Base-by-base conservation (phyloP, 2,329 filamentous ascomycete species). In the Didymella keratinophila region DNA sequence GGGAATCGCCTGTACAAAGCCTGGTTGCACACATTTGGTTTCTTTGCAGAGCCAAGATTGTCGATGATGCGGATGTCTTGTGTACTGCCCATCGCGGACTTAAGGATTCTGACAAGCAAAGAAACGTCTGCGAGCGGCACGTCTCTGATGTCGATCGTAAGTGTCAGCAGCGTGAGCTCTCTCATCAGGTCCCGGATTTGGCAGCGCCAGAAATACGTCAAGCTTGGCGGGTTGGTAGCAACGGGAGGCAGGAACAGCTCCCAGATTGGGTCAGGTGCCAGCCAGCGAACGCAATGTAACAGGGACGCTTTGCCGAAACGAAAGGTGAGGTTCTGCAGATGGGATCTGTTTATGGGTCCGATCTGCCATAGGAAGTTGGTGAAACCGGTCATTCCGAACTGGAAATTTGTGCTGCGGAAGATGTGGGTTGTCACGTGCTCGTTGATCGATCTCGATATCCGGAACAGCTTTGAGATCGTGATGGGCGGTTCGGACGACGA, bases 161-260 rank as follows among this genome's bases (percentile, higher is more conserved):
- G 61, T 0, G 62, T 65, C 34, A 50, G 37, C 0, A 75, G 60
- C 32, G 69, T 56, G 12, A 75, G 47, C 18, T 74, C 71, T 12
- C 60, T 57, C 12, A 62, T 63, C 3, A 73, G 57, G 27, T 73
- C 69, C 10, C 66, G 68, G 14, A 75, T 62, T 43, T 75, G 71
- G 27, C 69, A 72, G 27, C 72, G 68, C 72, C 72, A 75, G 28
- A 74, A 68, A 32, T 68, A 67, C 18, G 67, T 68, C 23, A 74
- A 36, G 1, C 59, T 65, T 1, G 42, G 51, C 3, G 70, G 68
- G 1, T 54, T 62, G 2, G 65, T 66, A 25, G 34, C 50, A 16
- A 69, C 63, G 5, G 69, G 68, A 0, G 71, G 69, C 27, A 71
- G 64, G 48, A 75, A 65, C 1, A 74, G 60, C 5, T 62, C 55